Percentiles rank a stretch among this genome's conserved stretches.
These are phyloP conservation scores for Pestalotiopsis sp. DNA, from an alignment of 2,329 filamentous ascomycete genomes.

Conservation along the genomic window DNA sequence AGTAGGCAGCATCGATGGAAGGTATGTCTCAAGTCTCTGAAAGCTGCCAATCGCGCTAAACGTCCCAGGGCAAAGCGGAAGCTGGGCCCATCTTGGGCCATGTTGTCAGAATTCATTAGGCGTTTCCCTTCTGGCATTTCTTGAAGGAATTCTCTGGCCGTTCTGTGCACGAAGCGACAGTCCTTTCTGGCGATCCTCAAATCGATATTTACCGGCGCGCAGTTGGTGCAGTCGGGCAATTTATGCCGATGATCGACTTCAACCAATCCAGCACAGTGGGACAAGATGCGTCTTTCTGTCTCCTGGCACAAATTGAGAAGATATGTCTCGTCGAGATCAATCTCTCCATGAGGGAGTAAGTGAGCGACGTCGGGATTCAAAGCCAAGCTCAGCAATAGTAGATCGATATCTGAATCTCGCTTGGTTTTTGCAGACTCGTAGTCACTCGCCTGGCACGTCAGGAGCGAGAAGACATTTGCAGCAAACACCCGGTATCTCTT, in stretches of 20 bases:
- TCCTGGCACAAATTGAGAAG: not conserved
- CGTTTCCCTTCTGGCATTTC: not conserved
- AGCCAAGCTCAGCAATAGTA: not conserved
- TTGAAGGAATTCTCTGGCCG: not conserved
- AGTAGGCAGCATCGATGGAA: no score
- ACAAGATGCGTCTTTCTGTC: not conserved
- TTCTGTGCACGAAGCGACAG: not conserved
- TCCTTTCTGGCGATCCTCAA: not conserved
- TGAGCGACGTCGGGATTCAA: not conserved
- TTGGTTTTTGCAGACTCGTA: no score
- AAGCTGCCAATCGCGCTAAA: no score
- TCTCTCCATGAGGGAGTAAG: not conserved
- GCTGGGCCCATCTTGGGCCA: no score
- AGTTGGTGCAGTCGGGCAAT: not conserved
- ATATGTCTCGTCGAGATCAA: accelerated
- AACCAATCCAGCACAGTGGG: not conserved
- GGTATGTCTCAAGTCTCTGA: no score
- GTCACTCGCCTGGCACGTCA: not conserved
- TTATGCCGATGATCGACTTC: not conserved
- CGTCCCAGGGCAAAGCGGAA: no score
- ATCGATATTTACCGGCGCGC: not conserved
- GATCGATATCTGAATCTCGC: not conserved
- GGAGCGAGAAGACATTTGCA: not conserved
- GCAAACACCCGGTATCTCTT: not conserved
- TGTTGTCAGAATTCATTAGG: not conserved